Evolutionary conservation across 2,329 filamentous ascomycete species (phyloP), one percentile per base, ranked within the genome.

Genomic region (Talaromyces atroroseus): DNA sequence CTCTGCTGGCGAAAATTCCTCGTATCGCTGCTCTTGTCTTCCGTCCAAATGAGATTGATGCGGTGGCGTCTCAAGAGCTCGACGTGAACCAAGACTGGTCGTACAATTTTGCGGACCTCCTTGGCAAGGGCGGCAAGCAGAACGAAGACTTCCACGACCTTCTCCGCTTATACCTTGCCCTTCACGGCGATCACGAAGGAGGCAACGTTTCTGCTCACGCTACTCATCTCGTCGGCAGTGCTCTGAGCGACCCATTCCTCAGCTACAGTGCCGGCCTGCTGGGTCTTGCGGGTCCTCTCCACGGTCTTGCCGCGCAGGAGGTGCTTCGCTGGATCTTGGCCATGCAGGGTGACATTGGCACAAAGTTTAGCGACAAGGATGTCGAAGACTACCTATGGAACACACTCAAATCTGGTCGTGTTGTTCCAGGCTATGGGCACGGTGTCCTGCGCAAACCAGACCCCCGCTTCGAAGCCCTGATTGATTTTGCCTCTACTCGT

Each of bases 21-120:
- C 95, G 90, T 60, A 92, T 99, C 64, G 94, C 94, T 26, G 94
- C 94, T 58, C 95, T 96, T 76, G 96, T 99, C 69, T 96, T 99
- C 81, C 90, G 96, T 80, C 90, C 61, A 89, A 94, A 82, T 79
- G 83, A 70, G 76, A 80, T 65, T 84, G 92, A 71, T 86, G 87
- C 68, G 78, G 88, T 62, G 80, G 96, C 60, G 85, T 90, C 8
- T 83, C 87, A 65, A 78, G 88, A 72, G 79, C 68, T 95, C 50
- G 92, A 99, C 66, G 75, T 84, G 57, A 82, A 88, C 64, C 90
- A 96, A 76, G 94, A 99, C 76, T 99, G 94, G 94, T 88, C 92
- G 0, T 95, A 96, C 81, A 99, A 99, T 82, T 99, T 96, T 68
- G 94, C 94, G 47, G 89, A 91, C 63, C 91, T 97, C 85, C 83